phyloP scores from a whole-genome alignment of 495 filamentous ascomycete genomes.

The Podospora pseudoanserina region DNA sequence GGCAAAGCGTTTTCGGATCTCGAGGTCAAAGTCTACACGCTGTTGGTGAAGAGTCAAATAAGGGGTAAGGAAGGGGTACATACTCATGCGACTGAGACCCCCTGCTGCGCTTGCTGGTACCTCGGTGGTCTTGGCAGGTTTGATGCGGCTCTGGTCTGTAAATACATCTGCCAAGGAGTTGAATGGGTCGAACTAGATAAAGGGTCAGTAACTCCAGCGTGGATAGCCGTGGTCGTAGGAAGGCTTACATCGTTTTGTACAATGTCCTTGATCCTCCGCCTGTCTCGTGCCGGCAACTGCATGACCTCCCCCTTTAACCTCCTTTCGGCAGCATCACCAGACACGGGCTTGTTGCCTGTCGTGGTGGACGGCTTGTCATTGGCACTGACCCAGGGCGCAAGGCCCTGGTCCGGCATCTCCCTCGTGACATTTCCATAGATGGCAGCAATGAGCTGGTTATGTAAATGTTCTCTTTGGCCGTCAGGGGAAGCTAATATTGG shows the following conservation, averaged over 20 bases:
- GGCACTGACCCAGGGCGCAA: constrained; percentile 91
- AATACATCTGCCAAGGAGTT: constrained; percentile 62
- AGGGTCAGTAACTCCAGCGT: not conserved
- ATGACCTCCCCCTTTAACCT: constrained; percentile 90
- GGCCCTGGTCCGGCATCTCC: constrained; percentile 86
- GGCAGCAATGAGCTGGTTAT: constrained; percentile 84
- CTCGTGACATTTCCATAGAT: constrained; percentile 83
- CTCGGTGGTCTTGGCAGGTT: constrained; percentile 64
- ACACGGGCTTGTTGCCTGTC: constrained; percentile 69
- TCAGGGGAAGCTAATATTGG: constrained; percentile 63
- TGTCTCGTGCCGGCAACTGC: constrained; percentile 80
- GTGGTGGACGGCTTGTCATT: constrained; percentile 88
- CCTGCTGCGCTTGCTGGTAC: constrained; percentile 75
- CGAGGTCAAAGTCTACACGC: constrained; percentile 73
- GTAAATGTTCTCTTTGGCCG: constrained; percentile 71
- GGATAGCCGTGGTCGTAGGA: constrained; percentile 15
- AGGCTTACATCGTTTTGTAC: constrained; percentile 47
- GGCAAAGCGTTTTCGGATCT: constrained; percentile 88
- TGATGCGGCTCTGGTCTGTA: constrained; percentile 65
- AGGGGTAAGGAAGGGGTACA: constrained; percentile 27
- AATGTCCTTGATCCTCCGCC: constrained; percentile 81
- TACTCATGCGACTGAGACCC: constrained; percentile 84
- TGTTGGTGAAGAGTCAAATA: constrained; percentile 9
- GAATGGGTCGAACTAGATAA: constrained; percentile 58
- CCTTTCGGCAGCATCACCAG: constrained; percentile 86